Percentiles rank a stretch among this genome's conserved stretches.
phyloP scores from a whole-genome alignment of 257 asterid genomes.

The Fraxinus anomala region DNA sequence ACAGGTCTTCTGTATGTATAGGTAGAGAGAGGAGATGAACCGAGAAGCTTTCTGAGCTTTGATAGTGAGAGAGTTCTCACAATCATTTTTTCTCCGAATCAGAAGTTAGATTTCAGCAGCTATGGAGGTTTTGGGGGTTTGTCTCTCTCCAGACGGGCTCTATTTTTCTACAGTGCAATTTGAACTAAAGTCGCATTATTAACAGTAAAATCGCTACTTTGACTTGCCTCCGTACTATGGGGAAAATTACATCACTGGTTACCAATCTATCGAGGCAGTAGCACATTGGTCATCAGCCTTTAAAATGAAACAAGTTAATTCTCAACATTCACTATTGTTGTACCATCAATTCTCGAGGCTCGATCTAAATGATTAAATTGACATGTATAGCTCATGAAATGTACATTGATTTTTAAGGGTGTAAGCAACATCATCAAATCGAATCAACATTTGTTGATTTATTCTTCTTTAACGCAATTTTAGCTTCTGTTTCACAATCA shows the following conservation, averaged over 20 bases:
- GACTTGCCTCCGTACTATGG: not conserved
- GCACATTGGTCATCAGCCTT: not conserved
- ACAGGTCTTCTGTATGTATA: conserved; percentile 33
- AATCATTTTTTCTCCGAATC: conserved; percentile 8
- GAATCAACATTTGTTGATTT: not conserved
- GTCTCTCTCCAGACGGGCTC: not conserved
- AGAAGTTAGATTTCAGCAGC: not conserved
- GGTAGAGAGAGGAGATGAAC: conserved; percentile 38
- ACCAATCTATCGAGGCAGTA: not conserved
- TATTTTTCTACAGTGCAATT: not conserved
- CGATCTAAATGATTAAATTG: not conserved
- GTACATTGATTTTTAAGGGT: not conserved
- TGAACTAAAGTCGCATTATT: not conserved
- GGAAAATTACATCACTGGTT: too few species aligned
- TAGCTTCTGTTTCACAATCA: too few species aligned
- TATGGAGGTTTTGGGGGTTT: not conserved
- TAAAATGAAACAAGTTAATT: not conserved
- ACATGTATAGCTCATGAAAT: not conserved
- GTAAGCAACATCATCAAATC: too few species aligned
- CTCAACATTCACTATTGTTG: not conserved
- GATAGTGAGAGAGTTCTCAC: conserved; percentile 52
- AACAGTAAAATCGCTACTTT: not conserved
- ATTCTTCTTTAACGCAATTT: too few species aligned
- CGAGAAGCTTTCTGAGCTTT: conserved; percentile 52
- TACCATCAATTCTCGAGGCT: too few species aligned